phyloP scores from a whole-genome alignment of 805 yeast species.

The Suhomyces emberorum region DNA sequence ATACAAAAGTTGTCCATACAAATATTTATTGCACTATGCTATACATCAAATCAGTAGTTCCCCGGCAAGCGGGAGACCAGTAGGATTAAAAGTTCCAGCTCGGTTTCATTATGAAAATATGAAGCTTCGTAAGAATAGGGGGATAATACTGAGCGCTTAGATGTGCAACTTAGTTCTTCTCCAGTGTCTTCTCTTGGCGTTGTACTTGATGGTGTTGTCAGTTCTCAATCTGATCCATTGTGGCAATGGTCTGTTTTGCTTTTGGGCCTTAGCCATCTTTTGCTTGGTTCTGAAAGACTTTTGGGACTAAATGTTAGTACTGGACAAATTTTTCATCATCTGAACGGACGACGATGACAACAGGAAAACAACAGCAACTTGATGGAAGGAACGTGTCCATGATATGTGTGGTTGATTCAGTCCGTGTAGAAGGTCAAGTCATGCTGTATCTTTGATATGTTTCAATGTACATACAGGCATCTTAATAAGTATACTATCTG shows the following conservation, averaged over 20 bases:
- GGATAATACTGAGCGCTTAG: slow-evolving; percentile 44
- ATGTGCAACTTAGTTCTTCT: slow-evolving; percentile 98
- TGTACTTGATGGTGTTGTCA: slow-evolving; percentile 95
- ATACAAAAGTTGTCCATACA: slow-evolving; percentile 5
- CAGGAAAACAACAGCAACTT: too few relatives aligned
- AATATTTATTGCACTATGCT: slow-evolving; percentile 10
- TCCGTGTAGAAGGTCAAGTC: too few relatives aligned
- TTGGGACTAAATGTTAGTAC: slow-evolving; percentile 64
- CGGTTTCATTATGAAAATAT: slow-evolving; percentile 5
- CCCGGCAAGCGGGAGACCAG: slow-evolving; percentile 1
- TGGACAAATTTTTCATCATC: too few relatives aligned
- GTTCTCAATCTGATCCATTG: slow-evolving; percentile 99
- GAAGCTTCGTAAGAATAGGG: slow-evolving; percentile 7
- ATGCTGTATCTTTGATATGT: too few relatives aligned
- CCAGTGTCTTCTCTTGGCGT: slow-evolving; percentile 99
- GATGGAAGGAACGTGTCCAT: too few relatives aligned
- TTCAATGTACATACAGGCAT: slow-evolving; percentile 44
- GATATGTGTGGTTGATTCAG: too few relatives aligned
- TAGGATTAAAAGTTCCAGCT: slow-evolving; percentile 5
- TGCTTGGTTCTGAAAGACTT: slow-evolving; percentile 96
- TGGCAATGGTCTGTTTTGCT: slow-evolving; percentile 99
- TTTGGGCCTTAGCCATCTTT: slow-evolving; percentile 97
- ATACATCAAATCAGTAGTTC: slow-evolving; percentile 4
- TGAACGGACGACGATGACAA: too few relatives aligned
- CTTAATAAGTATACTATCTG: slow-evolving; percentile 18